Evolutionary conservation across 805 yeast genomes (phyloP), one percentile per base, ranked within the genome.

Genomic region (Priceomyces castillae): DNA sequence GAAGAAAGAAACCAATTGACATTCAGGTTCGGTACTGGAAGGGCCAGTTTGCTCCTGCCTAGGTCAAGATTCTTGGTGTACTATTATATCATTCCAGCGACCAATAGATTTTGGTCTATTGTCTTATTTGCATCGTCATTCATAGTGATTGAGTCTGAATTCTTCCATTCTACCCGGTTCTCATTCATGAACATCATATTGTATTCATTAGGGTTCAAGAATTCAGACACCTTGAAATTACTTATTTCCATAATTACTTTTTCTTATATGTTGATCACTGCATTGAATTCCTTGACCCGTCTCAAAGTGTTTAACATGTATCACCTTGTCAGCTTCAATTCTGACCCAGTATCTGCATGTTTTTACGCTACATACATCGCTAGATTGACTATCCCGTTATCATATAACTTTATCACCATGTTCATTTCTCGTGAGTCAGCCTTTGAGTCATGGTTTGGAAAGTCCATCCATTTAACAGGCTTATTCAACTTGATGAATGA

Each of bases 341-440:
- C 92, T 0, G 92, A 84, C 57, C 84, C 87, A 0, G 84, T 86
- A 0, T 81, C 88, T 12, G 76, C 85, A 17, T 73, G 87, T 26
- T 88, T 87, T 58, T 88, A 86, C 59, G 80, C 90, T 16, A 84
- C 86, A 54, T 87, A 88, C 54, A 81, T 87, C 15, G 84, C 90
- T 40, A 80, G 96, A 49, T 68, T 88, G 58, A 86, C 95, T 0
- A 82, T 88, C 10, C 96, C 96, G 9, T 69, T 88, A 48, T 80
- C 87, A 19, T 88, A 84, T 64, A 88, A 88, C 62, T 88, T 85
- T 57, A 61, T 87, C 44, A 84, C 86, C 40, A 67, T 88, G 42
- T 74, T 84, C 45, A 73, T 80, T 2, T 69, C 76, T 15, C 65
- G 82, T 20, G 44, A 61, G 18, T 71, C 81, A 1, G 66, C 71